A percentile compares a stretch with the other conserved stretches of the same genome.
These are phyloP conservation scores for Aspergillus texensis DNA, from an alignment of 2,329 filamentous ascomycete genomes.

Conservation along the genomic window DNA sequence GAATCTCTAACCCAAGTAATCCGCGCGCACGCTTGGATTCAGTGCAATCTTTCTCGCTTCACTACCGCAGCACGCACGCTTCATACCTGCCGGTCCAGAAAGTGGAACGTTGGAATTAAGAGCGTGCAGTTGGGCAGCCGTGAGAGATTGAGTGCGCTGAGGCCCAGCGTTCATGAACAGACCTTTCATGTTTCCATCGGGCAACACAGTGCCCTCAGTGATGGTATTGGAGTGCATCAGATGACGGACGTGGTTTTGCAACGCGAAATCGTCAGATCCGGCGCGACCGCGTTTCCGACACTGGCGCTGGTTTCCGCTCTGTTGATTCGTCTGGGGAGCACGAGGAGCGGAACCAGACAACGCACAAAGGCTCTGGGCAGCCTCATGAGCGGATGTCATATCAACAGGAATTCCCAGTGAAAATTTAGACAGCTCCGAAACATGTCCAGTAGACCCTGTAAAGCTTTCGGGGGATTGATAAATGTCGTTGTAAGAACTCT, in stretches of 20 bases:
- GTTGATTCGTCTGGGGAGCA: constrained; percentile 12
- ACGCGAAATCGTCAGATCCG: constrained; percentile 39
- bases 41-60: constrained; percentile 41
- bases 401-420: constrained; percentile 36
- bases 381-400: constrained; percentile 35
- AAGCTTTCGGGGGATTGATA: constrained; percentile 41
- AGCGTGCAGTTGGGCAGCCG: constrained; percentile 22
- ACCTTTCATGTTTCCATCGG: constrained; percentile 35
- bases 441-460: constrained; percentile 24
- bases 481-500: constrained; percentile 34
- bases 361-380: constrained; percentile 46
- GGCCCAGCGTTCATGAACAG: constrained; percentile 35
- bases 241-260: constrained; percentile 44
- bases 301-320: constrained; percentile 22
- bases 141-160: constrained; percentile 16
- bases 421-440: constrained; percentile 40
- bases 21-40: constrained; percentile 35
- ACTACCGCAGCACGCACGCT: constrained; percentile 45
- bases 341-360: constrained; percentile 38
- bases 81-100: constrained; percentile 41
- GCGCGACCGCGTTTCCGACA: constrained; percentile 46
- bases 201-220: constrained; percentile 30
- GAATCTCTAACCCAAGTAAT: constrained; percentile 29
- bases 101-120: constrained; percentile 30
- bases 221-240: constrained; percentile 34